These are phyloP conservation scores for Botrytis medusae DNA, from an alignment of 2,329 filamentous ascomycete species.

Conservation along the genomic window DNA sequence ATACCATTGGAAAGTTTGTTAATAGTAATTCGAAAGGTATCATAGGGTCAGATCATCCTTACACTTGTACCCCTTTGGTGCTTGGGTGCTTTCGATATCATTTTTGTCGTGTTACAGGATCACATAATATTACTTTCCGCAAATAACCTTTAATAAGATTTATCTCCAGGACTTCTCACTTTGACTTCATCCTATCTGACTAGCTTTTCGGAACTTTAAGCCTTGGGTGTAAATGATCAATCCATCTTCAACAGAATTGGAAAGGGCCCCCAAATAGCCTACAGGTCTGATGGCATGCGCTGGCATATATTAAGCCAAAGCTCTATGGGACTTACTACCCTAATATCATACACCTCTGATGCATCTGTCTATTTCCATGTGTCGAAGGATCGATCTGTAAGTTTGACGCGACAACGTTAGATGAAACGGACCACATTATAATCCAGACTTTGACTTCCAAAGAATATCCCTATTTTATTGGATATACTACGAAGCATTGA, in stretches of 20 bases:
- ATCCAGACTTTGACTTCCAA: neutral
- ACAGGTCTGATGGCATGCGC: neutral
- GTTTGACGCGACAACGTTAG: neutral
- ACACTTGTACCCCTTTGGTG: neutral
- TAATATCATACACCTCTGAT: neutral
- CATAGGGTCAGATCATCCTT: neutral
- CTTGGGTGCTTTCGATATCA: neutral
- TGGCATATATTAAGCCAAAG: neutral
- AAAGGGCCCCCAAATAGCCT: constrained; percentile 1
- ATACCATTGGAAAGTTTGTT: neutral
- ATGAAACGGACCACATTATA: neutral
- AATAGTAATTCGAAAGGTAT: neutral
- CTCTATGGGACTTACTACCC: neutral
- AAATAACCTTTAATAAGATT: neutral
- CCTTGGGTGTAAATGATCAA: neutral
- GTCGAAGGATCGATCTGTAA: neutral
- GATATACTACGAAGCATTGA: neutral
- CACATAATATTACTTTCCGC: neutral
- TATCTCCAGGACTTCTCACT: neutral
- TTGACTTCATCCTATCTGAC: no score
- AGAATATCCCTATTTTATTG: neutral
- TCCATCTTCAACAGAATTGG: neutral
- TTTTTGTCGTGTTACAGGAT: neutral
- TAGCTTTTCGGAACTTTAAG: neutral
- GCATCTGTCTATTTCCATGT: neutral